Evolutionary conservation across 768 basidiomycete species (phyloP), one percentile per base, ranked within the genome.

Genomic region (Coprinopsis strossmayeri): DNA sequence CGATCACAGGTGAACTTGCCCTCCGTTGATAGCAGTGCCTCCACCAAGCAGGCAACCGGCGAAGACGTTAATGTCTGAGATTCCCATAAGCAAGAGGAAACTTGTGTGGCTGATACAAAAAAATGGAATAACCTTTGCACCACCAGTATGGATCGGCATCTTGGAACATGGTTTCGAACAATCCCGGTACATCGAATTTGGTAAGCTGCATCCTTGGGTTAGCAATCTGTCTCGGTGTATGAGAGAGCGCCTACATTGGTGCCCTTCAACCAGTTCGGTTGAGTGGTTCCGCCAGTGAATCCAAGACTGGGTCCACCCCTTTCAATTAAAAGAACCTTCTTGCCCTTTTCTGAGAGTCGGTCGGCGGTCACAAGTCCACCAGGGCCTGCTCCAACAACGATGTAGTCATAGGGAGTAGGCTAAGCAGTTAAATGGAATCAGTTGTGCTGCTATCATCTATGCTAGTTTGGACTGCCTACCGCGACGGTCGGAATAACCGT

Each of bases 101-200:
- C n/a, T n/a, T n/a, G n/a, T n/a, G n/a, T n/a, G n/a, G n/a, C n/a
- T n/a, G n/a, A n/a, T n/a, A n/a, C n/a, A n/a, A n/a, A n/a, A n/a
- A n/a, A n/a, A n/a, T n/a, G n/a, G n/a, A n/a, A n/a, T n/a, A n/a
- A 73, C 76, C 78, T 62, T 78, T 80, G 64, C 81, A 84, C 78
- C 78, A 84, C 74, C 76, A 84, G 63, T 69, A 82, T 1, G 70
- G 65, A 54, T 79, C 71, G 34, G 65, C 57, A 47, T 80, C 78
- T 13, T 72, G 68, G 64, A 84, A 84, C 77, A 82, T 76, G 34
- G 77, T 74, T 63, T 84, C 79, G 57, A 82, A 84, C 35, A 81
- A 57, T 55, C 82, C 81, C 18, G 81, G 81, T 48, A 81, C 65
- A 53, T 84, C 82, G 59, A 82, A 82, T 55, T 81, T 81, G 3